These are phyloP conservation scores for Fusarium sterilihyphosum DNA, from an alignment of 2,329 filamentous ascomycete species.

Conservation along the genomic window DNA sequence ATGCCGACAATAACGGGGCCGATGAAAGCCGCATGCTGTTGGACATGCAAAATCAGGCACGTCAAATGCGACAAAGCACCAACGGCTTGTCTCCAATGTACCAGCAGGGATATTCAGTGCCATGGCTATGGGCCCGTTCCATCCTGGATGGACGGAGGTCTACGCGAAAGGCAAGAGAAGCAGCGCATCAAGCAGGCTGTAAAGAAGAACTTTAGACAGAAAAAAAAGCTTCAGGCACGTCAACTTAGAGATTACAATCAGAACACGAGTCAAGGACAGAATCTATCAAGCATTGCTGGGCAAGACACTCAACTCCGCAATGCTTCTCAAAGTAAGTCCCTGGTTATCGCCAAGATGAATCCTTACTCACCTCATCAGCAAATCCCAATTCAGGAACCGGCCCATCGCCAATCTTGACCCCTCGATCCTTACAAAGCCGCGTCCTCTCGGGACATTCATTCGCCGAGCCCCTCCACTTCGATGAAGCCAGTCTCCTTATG, in stretches of 20 bases:
- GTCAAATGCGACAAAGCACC: not conserved
- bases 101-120: not conserved
- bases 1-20: no score
- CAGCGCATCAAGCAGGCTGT: not conserved
- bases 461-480: not conserved
- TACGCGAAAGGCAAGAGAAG: not conserved
- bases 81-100: not conserved
- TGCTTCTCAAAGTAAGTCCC: not conserved
- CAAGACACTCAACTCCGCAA: accelerated
- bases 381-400: not conserved
- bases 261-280: accelerated
- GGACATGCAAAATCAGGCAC: not conserved
- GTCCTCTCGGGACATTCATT: not conserved
- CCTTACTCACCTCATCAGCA: not conserved
- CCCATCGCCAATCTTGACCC: not conserved
- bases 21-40: not conserved
- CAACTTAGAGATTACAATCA: not conserved
- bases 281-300: accelerated
- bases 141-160: not conserved
- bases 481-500: not conserved
- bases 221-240: not conserved
- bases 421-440: not conserved
- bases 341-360: no score
- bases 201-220: not conserved
- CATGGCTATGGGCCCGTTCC: not conserved